Evolutionary conservation across 2,329 filamentous ascomycete species (phyloP), one percentile per base, ranked within the genome.

Genomic region (Colletotrichum tropicale): DNA sequence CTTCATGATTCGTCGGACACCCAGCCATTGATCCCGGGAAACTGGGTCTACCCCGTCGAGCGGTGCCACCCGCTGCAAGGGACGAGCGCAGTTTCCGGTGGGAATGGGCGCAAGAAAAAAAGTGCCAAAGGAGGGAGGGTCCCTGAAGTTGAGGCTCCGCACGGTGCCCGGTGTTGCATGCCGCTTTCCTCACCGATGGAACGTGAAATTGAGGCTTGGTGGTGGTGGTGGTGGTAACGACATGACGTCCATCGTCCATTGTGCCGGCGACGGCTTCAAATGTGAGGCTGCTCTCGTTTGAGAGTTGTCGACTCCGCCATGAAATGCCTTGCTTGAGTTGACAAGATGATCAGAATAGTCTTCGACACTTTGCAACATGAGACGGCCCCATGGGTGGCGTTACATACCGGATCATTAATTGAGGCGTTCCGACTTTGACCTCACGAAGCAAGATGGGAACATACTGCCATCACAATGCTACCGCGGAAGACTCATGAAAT

Each of bases 111-210:
- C n/a, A 8, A 52, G 43, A 24, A 52, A 13, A 13, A 43, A 52
- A 66, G 32, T 21, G 30, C n/a, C 26, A 21, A 62, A 16, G n/a
- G 26, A 55, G 28, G 21, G 67, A 69, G 24, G 43, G 32, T 55
- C 68, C 61, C 34, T 48, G 55, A 66, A 61, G 71, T 36, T 43
- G 56, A 71, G 68, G 72, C 72, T 75, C 68, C 72, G 72, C 72
- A 26, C 36, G 38, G 55, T 58, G 55, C 24, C 18, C 30, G 70
- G 38, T 70, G 65, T 65, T n/a, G 71, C 67, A 70, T 56, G 62
- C 62, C 62, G 56, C 43, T 52, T 56, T 66, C 15, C 64, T 55
- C 55, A 43, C 73, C 62, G 73, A 75, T 75, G 73, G 69, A 75
- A 75, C 73, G 73, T 75, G n/a, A 72, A 55, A 72, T 72, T 34